These are phyloP conservation scores for Nothophaeocryptopus gaeumannii DNA, from an alignment of 2,329 filamentous ascomycete genomes.

Conservation along the genomic window DNA sequence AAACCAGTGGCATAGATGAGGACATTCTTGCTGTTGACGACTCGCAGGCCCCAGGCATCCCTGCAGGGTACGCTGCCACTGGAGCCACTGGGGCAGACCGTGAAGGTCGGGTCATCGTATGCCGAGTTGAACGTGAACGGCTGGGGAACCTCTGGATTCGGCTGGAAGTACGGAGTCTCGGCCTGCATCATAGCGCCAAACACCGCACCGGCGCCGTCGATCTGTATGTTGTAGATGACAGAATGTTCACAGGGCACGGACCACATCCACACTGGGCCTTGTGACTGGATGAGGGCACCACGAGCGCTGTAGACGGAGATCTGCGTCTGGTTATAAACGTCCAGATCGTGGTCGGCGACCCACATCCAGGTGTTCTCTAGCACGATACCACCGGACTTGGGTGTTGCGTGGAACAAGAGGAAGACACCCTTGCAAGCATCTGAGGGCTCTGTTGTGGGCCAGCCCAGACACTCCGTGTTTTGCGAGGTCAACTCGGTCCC, in stretches of 20 bases:
- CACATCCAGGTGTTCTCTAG: constrained; percentile 57
- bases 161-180: constrained; percentile 52
- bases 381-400: constrained; percentile 64
- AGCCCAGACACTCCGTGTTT: constrained; percentile 58
- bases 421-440: constrained; percentile 57
- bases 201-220: constrained; percentile 52
- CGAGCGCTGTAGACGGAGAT: constrained; percentile 48
- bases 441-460: constrained; percentile 70
- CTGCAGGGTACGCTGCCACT: constrained; percentile 31
- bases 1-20: constrained; percentile 52
- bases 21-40: constrained; percentile 39
- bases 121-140: constrained; percentile 53
- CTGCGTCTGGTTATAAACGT: constrained; percentile 37
- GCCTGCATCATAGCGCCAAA: constrained; percentile 52
- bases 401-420: constrained; percentile 48
- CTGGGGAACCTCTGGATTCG: constrained; percentile 55
- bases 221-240: constrained; percentile 54
- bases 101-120: constrained; percentile 45
- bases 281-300: constrained; percentile 41
- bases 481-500: constrained; percentile 73
- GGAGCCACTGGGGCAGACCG: constrained; percentile 29
- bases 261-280: constrained; percentile 53
- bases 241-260: constrained; percentile 55
- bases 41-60: constrained; percentile 47
- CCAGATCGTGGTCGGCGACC: constrained; percentile 55